phyloP scores from a whole-genome alignment of 2,329 filamentous ascomycete species.

The Aspergillus ibericus region DNA sequence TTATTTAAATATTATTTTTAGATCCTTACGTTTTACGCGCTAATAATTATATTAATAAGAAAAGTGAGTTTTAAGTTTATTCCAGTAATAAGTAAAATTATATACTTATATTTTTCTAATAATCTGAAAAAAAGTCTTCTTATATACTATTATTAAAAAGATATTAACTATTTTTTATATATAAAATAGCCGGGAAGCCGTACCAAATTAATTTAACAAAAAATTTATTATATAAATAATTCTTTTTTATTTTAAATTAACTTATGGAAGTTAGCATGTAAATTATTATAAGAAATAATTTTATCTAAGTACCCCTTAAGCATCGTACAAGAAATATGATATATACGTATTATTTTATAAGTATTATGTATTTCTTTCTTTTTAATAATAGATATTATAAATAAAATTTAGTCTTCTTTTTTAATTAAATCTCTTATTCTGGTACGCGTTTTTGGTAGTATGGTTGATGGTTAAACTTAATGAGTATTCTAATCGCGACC shows the following conservation, averaged over 20 bases:
- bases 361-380: not conserved
- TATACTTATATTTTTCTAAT: not conserved
- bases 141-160: conserved; percentile 6
- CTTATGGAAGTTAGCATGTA: not conserved
- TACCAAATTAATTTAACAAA: not conserved
- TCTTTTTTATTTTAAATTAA: conserved; percentile 6
- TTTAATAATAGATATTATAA: not conserved
- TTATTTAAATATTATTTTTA: conserved; percentile 1
- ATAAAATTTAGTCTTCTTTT: not conserved
- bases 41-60: conserved; percentile 8
- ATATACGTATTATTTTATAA: not conserved
- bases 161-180: conserved; percentile 12
- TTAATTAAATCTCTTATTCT: not conserved
- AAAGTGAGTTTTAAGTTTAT: not conserved
- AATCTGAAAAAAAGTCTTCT: too few relatives aligned
- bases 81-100: too few relatives aligned
- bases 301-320: not conserved
- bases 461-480: not conserved
- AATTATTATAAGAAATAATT: not conserved
- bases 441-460: not conserved
- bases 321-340: not conserved
- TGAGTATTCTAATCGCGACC: not conserved
- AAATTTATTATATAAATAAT: conserved; percentile 5
- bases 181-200: not conserved
- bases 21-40: conserved; percentile 10